phyloP scores from a whole-genome alignment of 495 filamentous ascomycete genomes.

The Letharia columbiana region DNA sequence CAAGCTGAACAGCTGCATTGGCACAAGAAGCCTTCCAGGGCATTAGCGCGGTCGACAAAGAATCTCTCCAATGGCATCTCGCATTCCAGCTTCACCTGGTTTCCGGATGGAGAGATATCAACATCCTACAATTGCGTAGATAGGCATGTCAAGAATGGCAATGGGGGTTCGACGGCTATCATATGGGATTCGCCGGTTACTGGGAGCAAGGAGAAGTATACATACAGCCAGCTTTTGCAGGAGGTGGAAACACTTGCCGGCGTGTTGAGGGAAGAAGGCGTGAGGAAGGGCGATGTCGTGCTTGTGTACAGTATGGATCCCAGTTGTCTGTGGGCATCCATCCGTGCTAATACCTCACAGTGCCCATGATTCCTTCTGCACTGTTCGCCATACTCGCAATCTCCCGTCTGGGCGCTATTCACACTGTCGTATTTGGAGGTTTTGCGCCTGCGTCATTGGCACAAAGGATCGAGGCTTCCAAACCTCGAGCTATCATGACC shows the following conservation, averaged over 20 bases:
- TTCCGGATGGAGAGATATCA: conserved; percentile 79
- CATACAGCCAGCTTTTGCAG: conserved; percentile 65
- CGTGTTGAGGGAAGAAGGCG: conserved; percentile 73
- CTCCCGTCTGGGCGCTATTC: conserved; percentile 74
- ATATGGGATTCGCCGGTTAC: conserved; percentile 86
- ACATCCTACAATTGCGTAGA: conserved; percentile 88
- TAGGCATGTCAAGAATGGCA: conserved; percentile 68
- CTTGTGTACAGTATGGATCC: conserved; percentile 73
- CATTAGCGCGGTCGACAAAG: conserved; percentile 38
- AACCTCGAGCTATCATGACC: conserved; percentile 69
- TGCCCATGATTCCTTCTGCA: conserved; percentile 94
- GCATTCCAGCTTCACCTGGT: conserved; percentile 73
- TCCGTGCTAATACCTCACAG: conserved; percentile 34
- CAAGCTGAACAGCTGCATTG: conserved; percentile 71
- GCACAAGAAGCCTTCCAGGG: conserved; percentile 57
- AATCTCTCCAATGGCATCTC: conserved; percentile 39
- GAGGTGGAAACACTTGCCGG: conserved; percentile 80
- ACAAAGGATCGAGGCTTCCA: conserved; percentile 78
- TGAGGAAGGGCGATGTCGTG: conserved; percentile 82
- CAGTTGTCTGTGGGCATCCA: not conserved
- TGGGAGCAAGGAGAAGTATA: conserved; percentile 58
- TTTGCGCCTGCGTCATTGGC: conserved; percentile 76
- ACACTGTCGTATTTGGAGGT: conserved; percentile 87
- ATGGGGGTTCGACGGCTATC: conserved; percentile 65
- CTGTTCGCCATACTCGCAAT: conserved; percentile 77